Evolutionary conservation across 305 asterid genomes (phyloP).

Genomic region (Lippia alba): DNA sequence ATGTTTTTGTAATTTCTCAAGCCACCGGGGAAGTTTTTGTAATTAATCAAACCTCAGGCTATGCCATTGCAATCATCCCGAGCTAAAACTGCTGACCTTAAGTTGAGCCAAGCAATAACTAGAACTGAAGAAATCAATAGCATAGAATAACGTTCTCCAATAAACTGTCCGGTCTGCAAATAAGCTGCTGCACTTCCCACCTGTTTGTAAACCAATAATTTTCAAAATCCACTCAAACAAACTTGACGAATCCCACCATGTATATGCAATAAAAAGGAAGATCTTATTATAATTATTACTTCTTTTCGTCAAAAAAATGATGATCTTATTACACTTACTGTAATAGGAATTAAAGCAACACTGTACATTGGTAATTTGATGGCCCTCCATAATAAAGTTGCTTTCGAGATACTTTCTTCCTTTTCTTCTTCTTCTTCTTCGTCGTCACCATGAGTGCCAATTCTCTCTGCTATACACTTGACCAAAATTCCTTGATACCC

Average conservation of each 20-base stretch:
- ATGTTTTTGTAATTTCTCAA: too few relatives aligned
- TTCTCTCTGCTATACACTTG: conserved; percentile 43
- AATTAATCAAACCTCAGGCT: too few relatives aligned
- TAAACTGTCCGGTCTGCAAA: conserved; percentile 69
- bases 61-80: too few relatives aligned
- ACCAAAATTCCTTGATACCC: conserved; percentile 30
- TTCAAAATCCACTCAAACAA: background rate
- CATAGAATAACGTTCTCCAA: conserved; percentile 57
- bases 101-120: conserved; percentile 88
- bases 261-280: background rate
- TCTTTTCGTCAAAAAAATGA: background rate
- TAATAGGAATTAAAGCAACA: conserved; percentile 81
- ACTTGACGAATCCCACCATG: too few relatives aligned
- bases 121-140: conserved; percentile 77
- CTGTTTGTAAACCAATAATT: conserved; percentile 46
- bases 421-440: conserved; percentile 34
- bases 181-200: conserved; percentile 97
- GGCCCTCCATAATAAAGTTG: conserved; percentile 90
- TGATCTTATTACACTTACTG: conserved; percentile 52
- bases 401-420: conserved; percentile 53
- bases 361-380: conserved; percentile 86
- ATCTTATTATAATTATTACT: conserved; percentile 47
- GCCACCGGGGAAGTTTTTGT: too few relatives aligned
- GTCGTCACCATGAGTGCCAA: conserved; percentile 9
- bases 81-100: conserved; percentile 56